phyloP scores from a whole-genome alignment of 1,139 yeast genomes.

The Yamadazyma oceani region DNA sequence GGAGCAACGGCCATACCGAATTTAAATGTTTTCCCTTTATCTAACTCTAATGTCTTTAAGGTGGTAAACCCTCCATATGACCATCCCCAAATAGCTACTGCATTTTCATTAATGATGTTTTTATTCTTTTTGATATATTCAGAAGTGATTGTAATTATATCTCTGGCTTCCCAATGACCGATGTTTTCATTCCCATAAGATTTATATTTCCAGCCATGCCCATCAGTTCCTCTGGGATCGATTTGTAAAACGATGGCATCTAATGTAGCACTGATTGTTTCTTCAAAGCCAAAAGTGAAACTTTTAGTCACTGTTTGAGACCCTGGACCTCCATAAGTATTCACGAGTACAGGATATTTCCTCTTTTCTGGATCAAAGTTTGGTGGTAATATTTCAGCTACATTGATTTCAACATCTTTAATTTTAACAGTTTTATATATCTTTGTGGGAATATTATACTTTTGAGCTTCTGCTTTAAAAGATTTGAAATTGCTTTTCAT shows the following conservation, averaged over 20 bases:
- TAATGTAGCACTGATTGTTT: slow-evolving; percentile 63
- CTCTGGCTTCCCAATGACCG: slow-evolving; percentile 89
- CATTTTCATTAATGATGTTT: slow-evolving; percentile 55
- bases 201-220: slow-evolving; percentile 76
- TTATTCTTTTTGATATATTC: slow-evolving; percentile 54
- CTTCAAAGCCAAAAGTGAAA: slow-evolving; percentile 64
- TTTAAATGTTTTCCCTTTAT: slow-evolving; percentile 58
- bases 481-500: slow-evolving; percentile 9
- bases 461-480: slow-evolving; percentile 14
- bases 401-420: slow-evolving; percentile 54
- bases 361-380: slow-evolving; percentile 51
- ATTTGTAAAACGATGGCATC: slow-evolving; percentile 77
- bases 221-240: slow-evolving; percentile 96
- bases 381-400: slow-evolving; percentile 75
- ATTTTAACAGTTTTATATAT: slow-evolving; percentile 49
- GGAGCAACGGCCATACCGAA: slow-evolving; percentile 85
- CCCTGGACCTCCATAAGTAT: slow-evolving; percentile 94
- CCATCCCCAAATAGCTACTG: slow-evolving; percentile 91
- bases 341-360: slow-evolving; percentile 78
- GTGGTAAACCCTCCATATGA: slow-evolving; percentile 81
- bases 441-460: slow-evolving; percentile 56
- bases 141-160: slow-evolving; percentile 65
- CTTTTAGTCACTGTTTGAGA: slow-evolving; percentile 66
- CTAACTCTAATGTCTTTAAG: slow-evolving; percentile 67
- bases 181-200: slow-evolving; percentile 66